These are phyloP conservation scores for Calonectria pteridis DNA, from an alignment of 2,329 filamentous ascomycete genomes.

Conservation along the genomic window DNA sequence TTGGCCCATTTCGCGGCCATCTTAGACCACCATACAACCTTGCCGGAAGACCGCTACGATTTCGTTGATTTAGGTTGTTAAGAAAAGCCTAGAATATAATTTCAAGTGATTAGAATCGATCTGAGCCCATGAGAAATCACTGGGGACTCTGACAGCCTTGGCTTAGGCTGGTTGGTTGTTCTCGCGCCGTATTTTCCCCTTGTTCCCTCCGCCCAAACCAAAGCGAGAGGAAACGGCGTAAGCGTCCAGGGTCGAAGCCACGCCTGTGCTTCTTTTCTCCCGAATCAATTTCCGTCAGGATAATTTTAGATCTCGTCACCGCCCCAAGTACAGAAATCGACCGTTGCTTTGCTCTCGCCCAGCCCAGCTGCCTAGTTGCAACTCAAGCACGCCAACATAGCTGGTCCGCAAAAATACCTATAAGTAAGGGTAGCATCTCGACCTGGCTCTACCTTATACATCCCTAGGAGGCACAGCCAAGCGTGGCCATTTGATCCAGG, in stretches of 20 bases:
- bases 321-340: not conserved
- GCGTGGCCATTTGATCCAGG: not conserved
- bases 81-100: not conserved
- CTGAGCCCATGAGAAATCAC: not conserved
- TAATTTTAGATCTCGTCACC: not conserved
- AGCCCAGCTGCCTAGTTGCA: not conserved
- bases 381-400: not conserved
- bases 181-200: not conserved
- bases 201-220: not conserved
- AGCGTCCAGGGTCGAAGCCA: not conserved
- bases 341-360: not conserved
- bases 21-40: not conserved
- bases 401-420: not conserved
- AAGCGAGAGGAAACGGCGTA: not conserved
- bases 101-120: not conserved
- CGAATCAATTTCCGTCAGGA: not conserved
- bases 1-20: not conserved
- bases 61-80: not conserved
- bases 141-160: not conserved
- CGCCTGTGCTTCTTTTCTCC: not conserved
- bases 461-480: not conserved
- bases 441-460: accelerated
- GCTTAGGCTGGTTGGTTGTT: too few relatives aligned
- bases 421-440: not conserved
- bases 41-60: not conserved